Evolutionary conservation across 2,329 filamentous ascomycete species (phyloP).

Genomic region (Stylonectria norvegica): DNA sequence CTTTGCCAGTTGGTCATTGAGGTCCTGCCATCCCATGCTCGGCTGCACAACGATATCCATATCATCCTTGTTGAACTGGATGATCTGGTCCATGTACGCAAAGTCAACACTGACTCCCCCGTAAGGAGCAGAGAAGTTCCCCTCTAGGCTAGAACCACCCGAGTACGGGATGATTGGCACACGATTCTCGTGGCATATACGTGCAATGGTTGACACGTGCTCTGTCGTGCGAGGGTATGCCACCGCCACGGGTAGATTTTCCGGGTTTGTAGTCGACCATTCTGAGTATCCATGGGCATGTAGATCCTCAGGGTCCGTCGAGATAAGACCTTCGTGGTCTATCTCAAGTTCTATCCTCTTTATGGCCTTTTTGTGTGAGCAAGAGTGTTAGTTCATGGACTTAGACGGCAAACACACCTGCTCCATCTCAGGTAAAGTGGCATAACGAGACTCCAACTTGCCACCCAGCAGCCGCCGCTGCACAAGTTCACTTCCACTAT

Average conservation of each 20-base stretch:
- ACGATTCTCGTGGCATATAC: conserved; percentile 72
- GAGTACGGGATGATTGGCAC: conserved; percentile 86
- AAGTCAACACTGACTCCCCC: conserved; percentile 91
- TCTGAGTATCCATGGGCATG: conserved; percentile 63
- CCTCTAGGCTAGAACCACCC: conserved; percentile 82
- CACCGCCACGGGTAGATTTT: conserved; percentile 59
- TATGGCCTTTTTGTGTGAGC: conserved; percentile 55
- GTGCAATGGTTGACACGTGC: conserved; percentile 57
- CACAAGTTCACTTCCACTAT: neutral
- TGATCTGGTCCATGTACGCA: conserved; percentile 76
- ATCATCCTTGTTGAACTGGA: conserved; percentile 77
- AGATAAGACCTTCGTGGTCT: conserved; percentile 54
- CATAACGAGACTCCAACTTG: conserved; percentile 34
- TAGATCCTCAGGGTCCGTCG: conserved; percentile 60
- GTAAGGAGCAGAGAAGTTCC: conserved; percentile 82
- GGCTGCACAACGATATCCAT: conserved; percentile 94
- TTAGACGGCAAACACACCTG: conserved; percentile 27
- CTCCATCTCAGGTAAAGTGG: conserved; percentile 42
- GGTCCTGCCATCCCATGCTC: conserved; percentile 84
- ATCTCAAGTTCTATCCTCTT: conserved; percentile 50
- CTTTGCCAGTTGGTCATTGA: conserved; percentile 70
- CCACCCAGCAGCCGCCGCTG: conserved; percentile 12
- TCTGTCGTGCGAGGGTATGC: conserved; percentile 60
- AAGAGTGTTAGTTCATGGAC: conserved; percentile 4
- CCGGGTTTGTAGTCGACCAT: conserved; percentile 61